Percentiles rank a stretch among this genome's conserved stretches.
These are phyloP conservation scores for Fomitopsis schrenkii DNA, from an alignment of 1,284 basidiomycete species.

Conservation along the genomic window DNA sequence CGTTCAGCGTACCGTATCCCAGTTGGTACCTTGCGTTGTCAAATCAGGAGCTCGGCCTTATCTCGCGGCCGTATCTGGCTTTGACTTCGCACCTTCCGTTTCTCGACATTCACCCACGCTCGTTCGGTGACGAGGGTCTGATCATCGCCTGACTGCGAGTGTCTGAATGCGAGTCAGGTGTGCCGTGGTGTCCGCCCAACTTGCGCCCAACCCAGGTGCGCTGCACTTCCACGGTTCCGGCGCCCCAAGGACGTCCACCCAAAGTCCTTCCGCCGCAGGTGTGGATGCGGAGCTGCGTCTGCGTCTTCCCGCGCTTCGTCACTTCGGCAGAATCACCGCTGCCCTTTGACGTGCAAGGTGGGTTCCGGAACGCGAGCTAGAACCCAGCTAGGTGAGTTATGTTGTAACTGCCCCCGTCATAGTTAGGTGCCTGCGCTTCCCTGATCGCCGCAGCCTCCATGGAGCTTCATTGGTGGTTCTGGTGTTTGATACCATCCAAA, in stretches of 20 bases:
- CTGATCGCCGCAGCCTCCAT: neutral
- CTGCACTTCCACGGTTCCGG: neutral
- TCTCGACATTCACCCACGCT: neutral
- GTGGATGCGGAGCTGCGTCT: neutral
- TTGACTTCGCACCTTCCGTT: neutral
- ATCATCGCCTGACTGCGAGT: neutral
- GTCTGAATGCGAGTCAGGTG: neutral
- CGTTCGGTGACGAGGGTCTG: conserved; percentile 3
- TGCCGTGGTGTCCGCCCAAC: neutral
- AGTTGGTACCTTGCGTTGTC: neutral
- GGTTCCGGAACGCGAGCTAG: conserved; percentile 1
- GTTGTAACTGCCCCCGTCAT: neutral
- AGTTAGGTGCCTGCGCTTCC: neutral
- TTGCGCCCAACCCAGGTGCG: neutral
- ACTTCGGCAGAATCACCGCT: neutral
- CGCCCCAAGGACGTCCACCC: neutral
- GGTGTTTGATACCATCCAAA: neutral
- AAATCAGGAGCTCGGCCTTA: conserved; percentile 3
- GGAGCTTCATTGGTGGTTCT: neutral
- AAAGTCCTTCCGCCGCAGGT: neutral
- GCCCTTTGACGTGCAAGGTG: neutral
- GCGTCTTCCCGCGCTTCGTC: neutral
- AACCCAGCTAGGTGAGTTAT: neutral
- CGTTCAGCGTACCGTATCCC: neutral
- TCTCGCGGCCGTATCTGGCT: neutral